Evolutionary conservation across 78 protist species (phyloP), one percentile per base, ranked within the genome.

Genomic region (Neovahlkampfia damariscottae): DNA sequence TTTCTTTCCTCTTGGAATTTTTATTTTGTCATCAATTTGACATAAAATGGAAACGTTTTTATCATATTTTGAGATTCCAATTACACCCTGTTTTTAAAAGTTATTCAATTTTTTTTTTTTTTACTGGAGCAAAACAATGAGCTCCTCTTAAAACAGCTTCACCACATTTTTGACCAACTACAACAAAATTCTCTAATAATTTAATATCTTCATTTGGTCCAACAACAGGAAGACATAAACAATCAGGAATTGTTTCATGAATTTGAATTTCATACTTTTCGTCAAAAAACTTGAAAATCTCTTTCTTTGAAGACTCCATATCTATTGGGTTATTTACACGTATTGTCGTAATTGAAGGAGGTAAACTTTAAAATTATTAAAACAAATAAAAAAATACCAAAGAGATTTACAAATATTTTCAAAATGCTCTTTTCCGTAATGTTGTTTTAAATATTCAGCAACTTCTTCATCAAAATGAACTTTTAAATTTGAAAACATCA

Each of bases 101-200:
- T n/a, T n/a, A n/a, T n/a, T n/a, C n/a, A n/a, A n/a, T n/a, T n/a
- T n/a, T n/a, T n/a, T n/a, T n/a, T n/a, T n/a, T n/a, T n/a, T n/a
- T n/a, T n/a, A n/a, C n/a, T 5, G 82, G 82, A 36, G 82, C 82
- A 58, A 78, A 78, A 58, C 67, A 8, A 74, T 78, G 67, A 1
- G 67, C 58, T 1, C 82, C 82, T 2, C 82, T 30, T 30, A 78
- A 58, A 37, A 78, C 75, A 29, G 82, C 82, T 31, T 78, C 82
- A 35, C 68, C 82, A 39, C 82, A 78, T 8, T 41, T 7, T 1
- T 4, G 9, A 70, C 67, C 82, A 41, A 78, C 82, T 1, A 78
- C 82, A 38, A 78, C 82, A 50, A 50, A 19, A 50, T 19, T n/a
- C 19, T 50, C 19, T 50, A 19, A 50, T 50, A 50, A 50, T n/a